phyloP scores from a whole-genome alignment of 106 monocot species.

The Agapanthus africanus region DNA sequence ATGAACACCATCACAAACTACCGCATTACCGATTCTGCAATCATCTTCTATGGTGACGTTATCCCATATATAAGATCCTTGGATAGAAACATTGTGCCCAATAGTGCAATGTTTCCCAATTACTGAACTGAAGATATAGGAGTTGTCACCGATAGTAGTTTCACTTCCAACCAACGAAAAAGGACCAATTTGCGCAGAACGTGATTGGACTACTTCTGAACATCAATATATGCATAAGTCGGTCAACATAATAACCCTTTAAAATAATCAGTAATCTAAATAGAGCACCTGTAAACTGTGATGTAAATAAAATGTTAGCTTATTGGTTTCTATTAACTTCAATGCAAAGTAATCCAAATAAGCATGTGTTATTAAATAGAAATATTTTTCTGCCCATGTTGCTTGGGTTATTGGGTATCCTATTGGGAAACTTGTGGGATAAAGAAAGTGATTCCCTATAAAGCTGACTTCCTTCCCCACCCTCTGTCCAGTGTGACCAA shows the following conservation, averaged over 20 bases:
- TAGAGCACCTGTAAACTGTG: background rate
- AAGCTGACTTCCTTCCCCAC: too few relatives aligned
- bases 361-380: too few relatives aligned
- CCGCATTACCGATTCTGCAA: slow-evolving; percentile 66
- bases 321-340: background rate
- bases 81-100: slow-evolving; percentile 71
- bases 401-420: too few relatives aligned
- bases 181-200: slow-evolving; percentile 52
- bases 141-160: slow-evolving; percentile 61
- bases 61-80: slow-evolving; percentile 87
- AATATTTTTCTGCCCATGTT: too few relatives aligned
- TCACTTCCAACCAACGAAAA: slow-evolving; percentile 61
- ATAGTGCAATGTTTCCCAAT: slow-evolving; percentile 75
- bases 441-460: too few relatives aligned
- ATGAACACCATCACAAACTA: slow-evolving; percentile 83
- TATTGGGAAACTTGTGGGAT: too few relatives aligned
- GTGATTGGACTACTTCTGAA: slow-evolving; percentile 67
- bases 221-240: background rate
- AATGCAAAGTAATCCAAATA: background rate
- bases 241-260: background rate
- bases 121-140: slow-evolving; percentile 57
- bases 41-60: slow-evolving; percentile 90
- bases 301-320: background rate
- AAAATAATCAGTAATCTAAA: background rate
- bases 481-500: too few relatives aligned